Base-by-base conservation (phyloP, 2,329 filamentous ascomycete species). In the Aphanocladium album region DNA sequence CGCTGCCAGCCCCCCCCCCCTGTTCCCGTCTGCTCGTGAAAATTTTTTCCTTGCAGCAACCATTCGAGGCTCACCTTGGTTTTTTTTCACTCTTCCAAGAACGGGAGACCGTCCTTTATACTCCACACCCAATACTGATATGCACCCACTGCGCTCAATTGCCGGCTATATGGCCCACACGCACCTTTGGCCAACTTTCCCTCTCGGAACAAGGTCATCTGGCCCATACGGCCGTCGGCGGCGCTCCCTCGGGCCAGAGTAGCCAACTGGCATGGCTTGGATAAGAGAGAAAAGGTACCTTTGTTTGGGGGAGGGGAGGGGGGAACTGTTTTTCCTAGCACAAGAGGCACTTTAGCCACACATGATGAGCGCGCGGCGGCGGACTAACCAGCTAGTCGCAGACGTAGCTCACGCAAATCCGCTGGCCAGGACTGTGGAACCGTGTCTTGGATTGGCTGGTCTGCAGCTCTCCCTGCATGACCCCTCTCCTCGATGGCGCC, bases 121-220 rank as follows among this genome's bases (percentile, higher is more conserved):
- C 56, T 51, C 56, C 56, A 58, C 56, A 58, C 35, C n/a, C 12
- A 49, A 17, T 12, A 2, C 17, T 41, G 35, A 33, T 50, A 12
- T 9, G 46, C 55, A 50, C 30, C 56, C 46, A 33, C 47, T 27
- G 45, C 23, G 35, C 46, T 49, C 56, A 58, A 58, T 51, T 58
- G 56, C 56, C 56, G 56, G 47, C n/a, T 33, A 30, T 16, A 27
- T 30, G 56, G 47, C 56, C 56, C 56, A 58, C 56, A 21, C 56
- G 47, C 56, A 58, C 56, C 21, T 57, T 30, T 25, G 16, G 30
- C 25, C 11, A 33, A 8, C 21, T 46, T 17, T n/a, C 16, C 30
- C 5, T 12, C 21, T 39, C 21, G n/a, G 55, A 27, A 47, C 21
- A 30, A 41, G 23, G 45, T 39, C 55, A 50, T 57, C 55, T 50